Evolutionary conservation across 176 grass and related monocot species (phyloP).

Genomic region (Olyra latifolia): DNA sequence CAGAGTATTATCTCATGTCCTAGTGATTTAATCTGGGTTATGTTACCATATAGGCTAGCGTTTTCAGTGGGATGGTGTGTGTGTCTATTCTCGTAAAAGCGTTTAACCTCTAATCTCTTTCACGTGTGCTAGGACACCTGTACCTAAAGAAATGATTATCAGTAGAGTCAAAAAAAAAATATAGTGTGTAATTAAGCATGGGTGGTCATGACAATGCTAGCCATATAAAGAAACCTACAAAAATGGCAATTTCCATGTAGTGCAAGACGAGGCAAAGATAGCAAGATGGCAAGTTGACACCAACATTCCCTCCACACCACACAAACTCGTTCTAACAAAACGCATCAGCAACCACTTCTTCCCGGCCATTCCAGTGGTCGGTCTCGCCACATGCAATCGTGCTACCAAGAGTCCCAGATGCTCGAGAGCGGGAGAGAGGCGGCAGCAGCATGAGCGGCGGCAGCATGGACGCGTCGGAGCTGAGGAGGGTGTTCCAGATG

Average conservation of each 20-base stretch:
- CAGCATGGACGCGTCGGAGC: conserved; percentile 52
- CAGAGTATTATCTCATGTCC: too few relatives aligned
- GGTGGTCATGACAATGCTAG: neutral
- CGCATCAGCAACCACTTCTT: neutral
- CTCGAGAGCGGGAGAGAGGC: neutral
- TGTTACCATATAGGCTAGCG: too few relatives aligned
- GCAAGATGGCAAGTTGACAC: neutral
- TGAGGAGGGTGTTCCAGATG: conserved; percentile 74
- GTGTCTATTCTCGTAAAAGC: too few relatives aligned
- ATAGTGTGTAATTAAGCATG: neutral
- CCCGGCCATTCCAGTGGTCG: neutral
- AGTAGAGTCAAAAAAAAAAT: too few relatives aligned
- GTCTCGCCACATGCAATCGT: neutral
- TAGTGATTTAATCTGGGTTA: too few relatives aligned
- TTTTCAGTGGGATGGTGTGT: too few relatives aligned
- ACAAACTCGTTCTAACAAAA: neutral
- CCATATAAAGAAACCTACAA: neutral
- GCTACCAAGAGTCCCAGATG: too few relatives aligned
- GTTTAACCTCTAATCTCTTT: too few relatives aligned
- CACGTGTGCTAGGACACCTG: too few relatives aligned
- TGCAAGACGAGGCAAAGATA: neutral
- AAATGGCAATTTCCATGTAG: neutral
- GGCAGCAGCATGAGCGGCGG: neutral
- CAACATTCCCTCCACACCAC: conserved; percentile 29
- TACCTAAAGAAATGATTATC: too few relatives aligned